phyloP scores from a whole-genome alignment of 441 rosid species.

The Syzygium malaccense region DNA sequence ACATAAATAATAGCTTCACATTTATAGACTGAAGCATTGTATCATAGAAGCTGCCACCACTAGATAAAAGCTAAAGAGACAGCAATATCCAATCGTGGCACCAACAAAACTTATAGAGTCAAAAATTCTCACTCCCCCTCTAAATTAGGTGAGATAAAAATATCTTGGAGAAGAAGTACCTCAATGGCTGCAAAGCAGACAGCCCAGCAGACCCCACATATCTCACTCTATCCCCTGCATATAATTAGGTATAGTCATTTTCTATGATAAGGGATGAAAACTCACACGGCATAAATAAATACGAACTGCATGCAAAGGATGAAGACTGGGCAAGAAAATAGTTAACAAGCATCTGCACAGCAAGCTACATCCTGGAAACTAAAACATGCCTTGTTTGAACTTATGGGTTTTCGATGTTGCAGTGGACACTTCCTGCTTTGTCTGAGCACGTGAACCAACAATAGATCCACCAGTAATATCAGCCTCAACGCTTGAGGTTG shows the following conservation, averaged over 20 bases:
- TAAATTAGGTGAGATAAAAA: neutral
- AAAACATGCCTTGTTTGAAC: slow-evolving; percentile 68
- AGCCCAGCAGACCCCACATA: slow-evolving; percentile 55
- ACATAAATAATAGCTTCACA: neutral
- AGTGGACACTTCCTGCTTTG: slow-evolving; percentile 89
- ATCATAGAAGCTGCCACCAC: neutral
- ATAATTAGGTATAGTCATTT: neutral
- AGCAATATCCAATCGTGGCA: neutral
- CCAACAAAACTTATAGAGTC: neutral
- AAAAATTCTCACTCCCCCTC: neutral
- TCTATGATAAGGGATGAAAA: slow-evolving; percentile 1
- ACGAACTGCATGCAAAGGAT: neutral
- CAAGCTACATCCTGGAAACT: neutral
- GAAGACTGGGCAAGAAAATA: neutral
- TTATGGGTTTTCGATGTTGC: slow-evolving; percentile 84
- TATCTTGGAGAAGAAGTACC: slow-evolving; percentile 3
- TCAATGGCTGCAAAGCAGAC: slow-evolving; percentile 36
- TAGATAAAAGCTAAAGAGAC: neutral
- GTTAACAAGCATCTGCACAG: neutral
- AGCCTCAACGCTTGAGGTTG: slow-evolving; percentile 94
- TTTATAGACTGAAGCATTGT: neutral
- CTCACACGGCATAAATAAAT: neutral
- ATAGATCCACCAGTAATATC: slow-evolving; percentile 91
- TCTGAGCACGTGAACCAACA: slow-evolving; percentile 61
- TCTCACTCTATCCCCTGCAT: slow-evolving; percentile 93